Evolutionary conservation across 108 stramenopile species (phyloP).

Genomic region (Cyclotella sp.): DNA sequence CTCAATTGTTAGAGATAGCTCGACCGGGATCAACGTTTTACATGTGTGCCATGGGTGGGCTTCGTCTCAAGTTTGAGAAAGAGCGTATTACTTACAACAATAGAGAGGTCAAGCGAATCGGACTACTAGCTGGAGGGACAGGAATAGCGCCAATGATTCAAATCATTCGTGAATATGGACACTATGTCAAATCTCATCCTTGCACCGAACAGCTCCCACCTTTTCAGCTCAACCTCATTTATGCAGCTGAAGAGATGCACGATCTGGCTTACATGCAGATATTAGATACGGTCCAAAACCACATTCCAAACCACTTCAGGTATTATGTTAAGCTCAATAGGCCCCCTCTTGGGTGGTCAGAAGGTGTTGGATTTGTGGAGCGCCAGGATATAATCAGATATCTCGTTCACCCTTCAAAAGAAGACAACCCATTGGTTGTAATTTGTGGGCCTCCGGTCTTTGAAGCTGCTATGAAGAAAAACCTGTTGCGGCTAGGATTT

Average conservation of each 20-base stretch:
- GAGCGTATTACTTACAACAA: slow-evolving; percentile 18
- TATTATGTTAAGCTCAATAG: slow-evolving; percentile 51
- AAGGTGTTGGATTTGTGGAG: slow-evolving; percentile 61
- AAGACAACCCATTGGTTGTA: slow-evolving; percentile 36
- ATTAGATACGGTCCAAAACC: slow-evolving; percentile 29
- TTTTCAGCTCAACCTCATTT: slow-evolving; percentile 55
- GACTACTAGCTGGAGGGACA: slow-evolving; percentile 60
- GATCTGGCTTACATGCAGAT: slow-evolving; percentile 58
- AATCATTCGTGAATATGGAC: slow-evolving; percentile 55
- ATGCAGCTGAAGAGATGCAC: slow-evolving; percentile 51
- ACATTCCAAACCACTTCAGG: slow-evolving; percentile 39
- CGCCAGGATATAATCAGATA: slow-evolving; percentile 33
- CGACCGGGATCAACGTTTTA: slow-evolving; percentile 52
- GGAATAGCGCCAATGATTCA: slow-evolving; percentile 66
- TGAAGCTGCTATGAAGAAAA: slow-evolving; percentile 50
- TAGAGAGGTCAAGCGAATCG: slow-evolving; percentile 42
- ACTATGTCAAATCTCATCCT: slow-evolving; percentile 33
- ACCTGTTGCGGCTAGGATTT: slow-evolving; percentile 39
- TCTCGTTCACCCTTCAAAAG: slow-evolving; percentile 43
- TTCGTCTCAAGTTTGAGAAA: slow-evolving; percentile 49
- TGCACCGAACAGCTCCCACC: slow-evolving; percentile 14
- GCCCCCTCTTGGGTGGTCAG: slow-evolving; percentile 64
- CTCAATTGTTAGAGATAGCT: slow-evolving; percentile 39
- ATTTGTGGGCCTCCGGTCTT: slow-evolving; percentile 64
- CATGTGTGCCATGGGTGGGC: slow-evolving; percentile 64